Percentiles rank a stretch among this genome's conserved stretches.
phyloP scores from a whole-genome alignment of 352 stramenopile genomes.

The Pseudoperonospora humuli region DNA sequence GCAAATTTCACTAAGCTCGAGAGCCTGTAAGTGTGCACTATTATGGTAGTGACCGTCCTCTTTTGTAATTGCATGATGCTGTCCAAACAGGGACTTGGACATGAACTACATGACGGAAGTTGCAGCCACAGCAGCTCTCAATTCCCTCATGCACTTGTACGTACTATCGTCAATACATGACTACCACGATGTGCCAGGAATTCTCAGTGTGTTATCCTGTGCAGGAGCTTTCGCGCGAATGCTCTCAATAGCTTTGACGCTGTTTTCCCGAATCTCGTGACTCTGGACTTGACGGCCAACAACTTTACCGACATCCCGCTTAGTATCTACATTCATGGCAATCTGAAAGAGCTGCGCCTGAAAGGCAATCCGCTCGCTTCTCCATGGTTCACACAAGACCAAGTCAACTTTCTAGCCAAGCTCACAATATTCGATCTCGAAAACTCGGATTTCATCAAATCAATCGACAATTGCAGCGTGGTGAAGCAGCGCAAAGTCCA shows the following conservation, averaged over 20 bases:
- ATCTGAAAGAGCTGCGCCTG: conserved; percentile 35
- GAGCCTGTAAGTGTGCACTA: conserved; percentile 19
- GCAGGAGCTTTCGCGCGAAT: conserved; percentile 45
- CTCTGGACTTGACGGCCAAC: conserved; percentile 49
- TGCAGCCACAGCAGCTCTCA: conserved; percentile 21
- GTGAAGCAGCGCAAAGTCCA: conserved; percentile 19
- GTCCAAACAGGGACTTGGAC: conserved; percentile 22
- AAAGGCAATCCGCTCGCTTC: conserved; percentile 32
- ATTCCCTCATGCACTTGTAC: conserved; percentile 42
- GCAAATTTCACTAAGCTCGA: conserved; percentile 30
- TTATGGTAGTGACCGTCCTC: not conserved
- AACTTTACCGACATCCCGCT: conserved; percentile 39
- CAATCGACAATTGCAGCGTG: conserved; percentile 17
- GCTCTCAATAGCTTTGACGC: conserved; percentile 37
- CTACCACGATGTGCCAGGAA: too few relatives aligned
- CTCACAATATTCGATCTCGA: conserved; percentile 28
- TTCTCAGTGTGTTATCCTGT: not conserved
- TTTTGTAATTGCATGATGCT: not conserved
- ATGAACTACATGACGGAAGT: conserved; percentile 32
- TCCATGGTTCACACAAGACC: conserved; percentile 36
- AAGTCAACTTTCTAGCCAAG: conserved; percentile 21
- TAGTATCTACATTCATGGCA: conserved; percentile 40
- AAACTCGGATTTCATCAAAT: conserved; percentile 26
- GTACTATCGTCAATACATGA: conserved; percentile 2
- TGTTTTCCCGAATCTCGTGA: conserved; percentile 47